phyloP scores from a whole-genome alignment of 1,139 yeast species.

The Torulaspora pretoriensis region DNA sequence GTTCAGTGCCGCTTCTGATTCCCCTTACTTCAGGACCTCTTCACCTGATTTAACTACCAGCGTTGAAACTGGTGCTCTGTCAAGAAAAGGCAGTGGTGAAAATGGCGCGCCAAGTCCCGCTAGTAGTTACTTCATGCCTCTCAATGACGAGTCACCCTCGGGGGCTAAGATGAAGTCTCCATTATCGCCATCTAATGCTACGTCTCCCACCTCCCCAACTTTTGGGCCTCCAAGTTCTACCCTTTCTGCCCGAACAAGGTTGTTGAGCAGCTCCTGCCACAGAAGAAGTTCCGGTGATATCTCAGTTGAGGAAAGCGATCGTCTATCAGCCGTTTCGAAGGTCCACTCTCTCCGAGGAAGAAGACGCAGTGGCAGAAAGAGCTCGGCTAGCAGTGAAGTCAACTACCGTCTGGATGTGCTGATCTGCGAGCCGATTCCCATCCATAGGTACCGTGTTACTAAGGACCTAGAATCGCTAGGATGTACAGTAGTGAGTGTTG shows the following conservation, averaged over 20 bases:
- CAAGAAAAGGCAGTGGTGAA: conserved; percentile 25
- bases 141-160: conserved; percentile 23
- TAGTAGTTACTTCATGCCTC: conserved; percentile 15
- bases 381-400: conserved; percentile 25
- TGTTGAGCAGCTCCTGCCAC: conserved; percentile 12
- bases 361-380: conserved; percentile 31
- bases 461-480: conserved; percentile 66
- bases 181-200: conserved; percentile 23
- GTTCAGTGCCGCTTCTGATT: conserved; percentile 22
- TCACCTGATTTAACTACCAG: conserved; percentile 31
- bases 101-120: conserved; percentile 8
- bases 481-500: conserved; percentile 74
- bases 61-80: conserved; percentile 17
- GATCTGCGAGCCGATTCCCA: conserved; percentile 84
- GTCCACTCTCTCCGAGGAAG: conserved; percentile 30
- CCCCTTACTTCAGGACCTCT: conserved; percentile 27
- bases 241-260: conserved; percentile 14
- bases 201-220: conserved; percentile 21
- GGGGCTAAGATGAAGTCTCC: conserved; percentile 29
- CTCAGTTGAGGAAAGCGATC: conserved; percentile 27
- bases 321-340: conserved; percentile 32
- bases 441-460: conserved; percentile 65
- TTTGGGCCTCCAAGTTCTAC: conserved; percentile 31
- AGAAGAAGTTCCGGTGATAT: conserved; percentile 27
- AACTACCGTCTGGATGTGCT: conserved; percentile 53